phyloP scores from a whole-genome alignment of 805 yeast species.

The Hanseniaspora lindneri region DNA sequence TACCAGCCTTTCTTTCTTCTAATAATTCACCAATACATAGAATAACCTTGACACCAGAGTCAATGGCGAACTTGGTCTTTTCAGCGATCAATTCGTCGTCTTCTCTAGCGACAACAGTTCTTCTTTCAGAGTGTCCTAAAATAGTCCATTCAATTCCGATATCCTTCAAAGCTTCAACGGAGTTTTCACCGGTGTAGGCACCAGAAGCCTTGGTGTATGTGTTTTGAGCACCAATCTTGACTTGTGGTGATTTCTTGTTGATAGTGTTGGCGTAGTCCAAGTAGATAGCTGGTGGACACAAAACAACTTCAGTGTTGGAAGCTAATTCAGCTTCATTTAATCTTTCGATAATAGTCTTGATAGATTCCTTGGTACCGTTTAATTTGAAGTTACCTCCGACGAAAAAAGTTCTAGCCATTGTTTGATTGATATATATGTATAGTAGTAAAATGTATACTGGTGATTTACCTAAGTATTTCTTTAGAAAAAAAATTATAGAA shows the following conservation, averaged over 20 bases:
- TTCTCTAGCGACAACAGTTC: constrained; percentile 75
- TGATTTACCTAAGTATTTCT: too few species aligned
- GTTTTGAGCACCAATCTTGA: constrained; percentile 83
- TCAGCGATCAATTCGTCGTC: constrained; percentile 82
- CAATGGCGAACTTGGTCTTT: constrained; percentile 89
- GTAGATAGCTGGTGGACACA: constrained; percentile 94
- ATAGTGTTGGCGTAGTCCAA: constrained; percentile 58
- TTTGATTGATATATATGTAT: constrained; percentile 15
- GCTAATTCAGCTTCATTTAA: constrained; percentile 72
- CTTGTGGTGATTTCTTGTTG: constrained; percentile 54
- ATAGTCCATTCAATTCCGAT: constrained; percentile 89
- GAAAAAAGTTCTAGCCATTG: constrained; percentile 77
- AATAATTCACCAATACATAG: constrained; percentile 95
- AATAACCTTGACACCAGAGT: constrained; percentile 78
- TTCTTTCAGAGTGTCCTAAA: constrained; percentile 97
- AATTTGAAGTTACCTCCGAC: constrained; percentile 99
- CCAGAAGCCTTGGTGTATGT: constrained; percentile 78
- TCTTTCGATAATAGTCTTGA: constrained; percentile 69
- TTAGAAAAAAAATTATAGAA: too few species aligned
- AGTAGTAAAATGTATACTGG: too few species aligned
- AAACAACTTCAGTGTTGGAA: constrained; percentile 75
- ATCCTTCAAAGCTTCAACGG: constrained; percentile 80
- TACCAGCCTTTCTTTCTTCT: constrained; percentile 84
- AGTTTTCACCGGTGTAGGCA: constrained; percentile 96
- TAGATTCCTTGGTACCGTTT: constrained; percentile 86